Evolutionary conservation across 257 asterid genomes (phyloP).

Genomic region (Ilex asprella): DNA sequence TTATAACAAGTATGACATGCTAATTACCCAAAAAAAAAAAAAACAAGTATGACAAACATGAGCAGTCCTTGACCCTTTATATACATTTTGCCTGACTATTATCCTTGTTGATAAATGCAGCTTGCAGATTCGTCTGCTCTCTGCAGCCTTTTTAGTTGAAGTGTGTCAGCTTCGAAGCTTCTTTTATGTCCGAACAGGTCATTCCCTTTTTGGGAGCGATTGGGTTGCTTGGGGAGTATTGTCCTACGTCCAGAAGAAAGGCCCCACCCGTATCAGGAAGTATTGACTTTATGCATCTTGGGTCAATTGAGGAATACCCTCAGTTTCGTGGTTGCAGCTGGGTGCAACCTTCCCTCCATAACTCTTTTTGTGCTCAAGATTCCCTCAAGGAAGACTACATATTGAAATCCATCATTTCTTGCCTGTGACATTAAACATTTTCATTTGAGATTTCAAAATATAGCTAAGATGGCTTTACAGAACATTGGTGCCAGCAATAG

Average conservation of each 20-base stretch:
- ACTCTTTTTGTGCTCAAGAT: slow-evolving; percentile 13
- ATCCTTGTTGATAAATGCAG: not conserved
- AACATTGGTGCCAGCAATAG: slow-evolving; percentile 85
- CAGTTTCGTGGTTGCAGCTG: slow-evolving; percentile 31
- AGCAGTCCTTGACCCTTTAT: too few species aligned
- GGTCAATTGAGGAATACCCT: slow-evolving; percentile 19
- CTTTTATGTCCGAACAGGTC: slow-evolving; percentile 12
- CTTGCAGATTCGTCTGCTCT: slow-evolving; percentile 7
- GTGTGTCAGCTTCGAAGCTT: slow-evolving; percentile 7
- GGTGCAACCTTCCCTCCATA: slow-evolving; percentile 22
- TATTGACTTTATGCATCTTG: slow-evolving; percentile 57
- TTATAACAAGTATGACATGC: too few species aligned
- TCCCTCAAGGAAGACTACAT: slow-evolving; percentile 12
- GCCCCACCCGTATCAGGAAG: slow-evolving; percentile 5
- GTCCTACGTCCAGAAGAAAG: slow-evolving; percentile 5
- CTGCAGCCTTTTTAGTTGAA: slow-evolving; percentile 13
- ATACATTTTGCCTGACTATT: too few species aligned
- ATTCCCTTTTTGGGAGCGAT: slow-evolving; percentile 3
- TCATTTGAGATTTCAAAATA: not conserved
- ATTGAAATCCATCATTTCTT: slow-evolving; percentile 2
- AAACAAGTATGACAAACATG: too few species aligned
- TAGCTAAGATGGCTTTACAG: slow-evolving; percentile 58
- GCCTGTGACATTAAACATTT: slow-evolving; percentile 21
- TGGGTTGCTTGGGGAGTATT: slow-evolving; percentile 13
- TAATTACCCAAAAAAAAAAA: too few species aligned